phyloP scores from a whole-genome alignment of 2,329 filamentous ascomycete genomes.

The Phialocephala subalpina region DNA sequence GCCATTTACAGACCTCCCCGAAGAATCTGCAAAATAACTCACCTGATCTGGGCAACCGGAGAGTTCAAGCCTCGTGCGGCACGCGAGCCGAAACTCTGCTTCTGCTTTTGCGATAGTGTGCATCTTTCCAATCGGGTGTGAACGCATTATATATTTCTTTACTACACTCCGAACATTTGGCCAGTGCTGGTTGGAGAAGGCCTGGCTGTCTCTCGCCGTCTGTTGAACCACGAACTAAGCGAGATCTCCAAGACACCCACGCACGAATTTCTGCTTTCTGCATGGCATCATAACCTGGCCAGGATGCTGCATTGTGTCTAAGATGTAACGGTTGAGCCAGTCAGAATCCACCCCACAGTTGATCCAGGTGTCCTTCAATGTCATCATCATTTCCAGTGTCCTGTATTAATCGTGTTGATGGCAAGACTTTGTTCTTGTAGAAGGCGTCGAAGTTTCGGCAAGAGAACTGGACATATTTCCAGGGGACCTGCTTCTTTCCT shows the following conservation, averaged over 20 bases:
- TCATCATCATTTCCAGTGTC: neutral
- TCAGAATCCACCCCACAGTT: neutral
- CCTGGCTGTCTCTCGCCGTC: neutral
- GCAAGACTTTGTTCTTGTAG: neutral
- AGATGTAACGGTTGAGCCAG: neutral
- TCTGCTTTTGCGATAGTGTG: slow-evolving; percentile 9
- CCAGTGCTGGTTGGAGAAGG: neutral
- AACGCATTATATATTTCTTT: neutral
- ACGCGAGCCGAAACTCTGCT: slow-evolving; percentile 14
- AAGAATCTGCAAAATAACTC: slow-evolving; percentile 13
- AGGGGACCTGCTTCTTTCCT: neutral
- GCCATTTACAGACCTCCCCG: slow-evolving; percentile 1
- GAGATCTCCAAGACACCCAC: neutral
- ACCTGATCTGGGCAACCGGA: slow-evolving; percentile 19
- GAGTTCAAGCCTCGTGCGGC: neutral
- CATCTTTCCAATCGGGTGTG: neutral
- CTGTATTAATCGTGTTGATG: neutral
- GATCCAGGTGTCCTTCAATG: neutral
- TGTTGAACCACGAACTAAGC: neutral
- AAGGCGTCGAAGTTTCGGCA: too few species aligned
- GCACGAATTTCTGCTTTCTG: neutral
- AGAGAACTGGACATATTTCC: neutral
- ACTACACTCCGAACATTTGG: neutral
- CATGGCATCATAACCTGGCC: neutral
- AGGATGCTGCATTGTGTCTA: neutral